These are phyloP conservation scores for Balansia obtecta DNA, from an alignment of 2,329 filamentous ascomycete genomes.

Conservation along the genomic window DNA sequence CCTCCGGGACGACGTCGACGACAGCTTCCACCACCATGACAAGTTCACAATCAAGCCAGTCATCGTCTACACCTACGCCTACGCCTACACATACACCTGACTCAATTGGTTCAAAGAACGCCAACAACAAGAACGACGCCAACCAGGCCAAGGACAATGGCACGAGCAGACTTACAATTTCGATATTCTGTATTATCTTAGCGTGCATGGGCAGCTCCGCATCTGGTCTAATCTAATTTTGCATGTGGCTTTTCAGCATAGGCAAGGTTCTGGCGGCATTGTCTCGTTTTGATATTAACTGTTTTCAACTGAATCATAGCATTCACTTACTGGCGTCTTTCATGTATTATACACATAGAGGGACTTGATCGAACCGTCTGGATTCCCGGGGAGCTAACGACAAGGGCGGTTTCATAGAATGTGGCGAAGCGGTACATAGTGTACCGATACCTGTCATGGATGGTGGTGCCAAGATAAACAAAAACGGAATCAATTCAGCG, in stretches of 20 bases:
- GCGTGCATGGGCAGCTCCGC: not conserved
- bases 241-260: not conserved
- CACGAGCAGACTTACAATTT: not conserved
- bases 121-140: not conserved
- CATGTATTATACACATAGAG: too few species aligned
- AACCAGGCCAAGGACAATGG: not conserved
- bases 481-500: too few species aligned
- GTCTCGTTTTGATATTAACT: not conserved
- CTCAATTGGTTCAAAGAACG: not conserved
- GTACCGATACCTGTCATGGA: too few species aligned
- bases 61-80: not conserved
- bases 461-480: too few species aligned
- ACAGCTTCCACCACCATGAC: not conserved
- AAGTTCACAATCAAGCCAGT: not conserved
- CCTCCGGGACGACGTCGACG: not conserved
- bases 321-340: too few species aligned
- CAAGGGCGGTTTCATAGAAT: too few species aligned
- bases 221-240: not conserved
- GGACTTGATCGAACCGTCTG: too few species aligned
- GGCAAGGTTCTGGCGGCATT: not conserved
- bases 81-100: not conserved
- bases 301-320: not conserved
- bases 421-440: too few species aligned
- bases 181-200: not conserved
- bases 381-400: too few species aligned